phyloP scores from a whole-genome alignment of 2,329 filamentous ascomycete species.

The Cercospora sp. region DNA sequence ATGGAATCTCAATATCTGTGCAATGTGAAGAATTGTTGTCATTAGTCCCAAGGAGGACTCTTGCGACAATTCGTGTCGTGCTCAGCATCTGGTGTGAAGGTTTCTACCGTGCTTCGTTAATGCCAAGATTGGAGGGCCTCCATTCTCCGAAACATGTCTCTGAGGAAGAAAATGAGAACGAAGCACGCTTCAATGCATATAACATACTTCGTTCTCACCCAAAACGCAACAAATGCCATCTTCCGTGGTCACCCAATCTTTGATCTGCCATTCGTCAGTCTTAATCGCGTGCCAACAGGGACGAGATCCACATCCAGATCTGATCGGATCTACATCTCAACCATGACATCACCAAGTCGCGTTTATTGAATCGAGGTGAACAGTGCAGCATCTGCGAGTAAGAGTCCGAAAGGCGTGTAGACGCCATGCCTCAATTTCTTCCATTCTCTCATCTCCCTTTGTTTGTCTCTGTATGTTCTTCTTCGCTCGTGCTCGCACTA shows the following conservation, averaged over 20 bases:
- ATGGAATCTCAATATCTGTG: background rate
- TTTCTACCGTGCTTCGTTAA: background rate
- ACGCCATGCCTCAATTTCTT: background rate
- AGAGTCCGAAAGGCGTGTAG: background rate
- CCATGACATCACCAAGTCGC: background rate
- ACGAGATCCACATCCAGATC: background rate
- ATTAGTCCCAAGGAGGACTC: background rate
- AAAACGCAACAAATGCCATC: background rate
- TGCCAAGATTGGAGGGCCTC: background rate
- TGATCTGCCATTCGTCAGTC: background rate
- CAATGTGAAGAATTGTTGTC: background rate
- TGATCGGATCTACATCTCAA: background rate
- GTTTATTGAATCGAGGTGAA: conserved; percentile 1
- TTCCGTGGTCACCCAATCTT: background rate
- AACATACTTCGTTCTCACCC: background rate
- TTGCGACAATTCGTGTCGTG: background rate
- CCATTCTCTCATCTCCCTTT: background rate
- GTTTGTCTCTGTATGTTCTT: background rate
- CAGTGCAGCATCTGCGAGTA: conserved; percentile 1
- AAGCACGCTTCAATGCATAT: background rate
- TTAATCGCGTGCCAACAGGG: background rate
- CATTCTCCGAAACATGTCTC: background rate
- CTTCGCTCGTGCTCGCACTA: background rate
- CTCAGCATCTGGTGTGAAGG: background rate
- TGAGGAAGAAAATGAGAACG: background rate